These are phyloP conservation scores for Corchorus olitorius DNA, from an alignment of 345 rosid species.

Conservation along the genomic window DNA sequence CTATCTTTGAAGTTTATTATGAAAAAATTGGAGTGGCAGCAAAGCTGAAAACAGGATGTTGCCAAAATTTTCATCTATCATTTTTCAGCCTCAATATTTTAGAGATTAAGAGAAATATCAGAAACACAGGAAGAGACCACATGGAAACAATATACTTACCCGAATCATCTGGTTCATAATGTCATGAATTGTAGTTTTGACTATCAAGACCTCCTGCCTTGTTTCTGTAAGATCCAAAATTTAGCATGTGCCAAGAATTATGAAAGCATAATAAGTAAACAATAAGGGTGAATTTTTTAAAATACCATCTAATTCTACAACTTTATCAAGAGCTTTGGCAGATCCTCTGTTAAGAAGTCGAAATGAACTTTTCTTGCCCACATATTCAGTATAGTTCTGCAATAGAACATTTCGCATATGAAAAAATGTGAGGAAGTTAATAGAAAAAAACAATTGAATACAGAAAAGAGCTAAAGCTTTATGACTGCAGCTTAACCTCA, in stretches of 20 bases:
- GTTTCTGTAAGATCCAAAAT: slow-evolving; percentile 54
- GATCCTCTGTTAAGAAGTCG: slow-evolving; percentile 96
- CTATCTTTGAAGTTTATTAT: background rate
- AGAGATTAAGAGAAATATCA: slow-evolving; percentile 5
- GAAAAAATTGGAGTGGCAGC: background rate
- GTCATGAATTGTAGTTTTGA: slow-evolving; percentile 96
- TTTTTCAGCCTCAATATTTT: background rate
- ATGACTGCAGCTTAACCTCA: slow-evolving; percentile 47
- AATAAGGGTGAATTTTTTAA: slow-evolving; percentile 10
- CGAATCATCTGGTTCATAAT: slow-evolving; percentile 93
- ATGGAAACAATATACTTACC: slow-evolving; percentile 44
- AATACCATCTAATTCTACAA: slow-evolving; percentile 94
- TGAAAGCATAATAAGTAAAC: slow-evolving; percentile 7
- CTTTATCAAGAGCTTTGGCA: slow-evolving; percentile 98
- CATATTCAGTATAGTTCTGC: slow-evolving; percentile 76
- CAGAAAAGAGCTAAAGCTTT: slow-evolving; percentile 7
- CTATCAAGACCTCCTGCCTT: slow-evolving; percentile 68
- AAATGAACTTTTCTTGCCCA: slow-evolving; percentile 83
- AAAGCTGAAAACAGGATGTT: background rate
- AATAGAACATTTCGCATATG: slow-evolving; percentile 21
- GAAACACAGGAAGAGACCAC: slow-evolving; percentile 16
- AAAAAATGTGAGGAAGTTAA: background rate
- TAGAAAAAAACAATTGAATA: background rate
- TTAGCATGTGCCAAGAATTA: slow-evolving; percentile 26
- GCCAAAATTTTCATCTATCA: background rate